A percentile compares a stretch with the other conserved stretches of the same genome.
These are phyloP conservation scores for Chloromonas sp. DNA, from an alignment of 163 green algal species.

Conservation along the genomic window DNA sequence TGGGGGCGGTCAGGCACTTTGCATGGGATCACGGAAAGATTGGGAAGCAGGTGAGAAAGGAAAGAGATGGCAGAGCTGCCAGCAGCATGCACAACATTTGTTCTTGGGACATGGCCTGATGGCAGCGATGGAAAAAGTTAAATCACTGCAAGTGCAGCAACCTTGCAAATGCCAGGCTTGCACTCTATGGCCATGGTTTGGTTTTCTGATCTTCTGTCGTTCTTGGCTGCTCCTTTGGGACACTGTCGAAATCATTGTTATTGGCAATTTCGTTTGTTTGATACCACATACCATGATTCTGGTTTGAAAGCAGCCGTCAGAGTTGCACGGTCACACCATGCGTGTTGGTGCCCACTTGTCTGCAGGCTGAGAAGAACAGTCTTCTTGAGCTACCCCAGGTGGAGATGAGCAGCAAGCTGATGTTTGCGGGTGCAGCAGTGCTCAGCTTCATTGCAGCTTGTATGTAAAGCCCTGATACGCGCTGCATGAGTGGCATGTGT, in stretches of 20 bases:
- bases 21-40: conserved; percentile 81
- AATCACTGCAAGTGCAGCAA: background rate
- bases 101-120: background rate
- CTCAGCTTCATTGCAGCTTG: conserved; percentile 30
- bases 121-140: background rate
- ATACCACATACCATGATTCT: background rate
- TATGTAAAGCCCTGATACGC: no score
- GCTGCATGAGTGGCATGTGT: no score
- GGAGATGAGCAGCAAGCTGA: conserved; percentile 52
- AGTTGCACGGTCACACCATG: no score
- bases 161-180: background rate
- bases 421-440: conserved; percentile 52
- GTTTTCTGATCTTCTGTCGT: background rate
- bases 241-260: background rate
- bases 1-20: conserved; percentile 79
- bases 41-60: conserved; percentile 26
- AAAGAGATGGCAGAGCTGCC: background rate
- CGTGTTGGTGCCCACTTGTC: background rate
- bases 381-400: conserved; percentile 70
- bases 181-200: background rate
- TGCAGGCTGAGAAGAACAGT: conserved; percentile 66
- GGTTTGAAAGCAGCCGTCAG: background rate
- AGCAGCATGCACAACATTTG: no score
- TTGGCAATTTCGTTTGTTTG: background rate
- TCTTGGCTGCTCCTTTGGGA: background rate